Percentiles rank a stretch among this genome's conserved stretches.
Conservation (phyloP, 2,329 filamentous ascomycete genomes). For the Cercospora brassicicola region DNA sequence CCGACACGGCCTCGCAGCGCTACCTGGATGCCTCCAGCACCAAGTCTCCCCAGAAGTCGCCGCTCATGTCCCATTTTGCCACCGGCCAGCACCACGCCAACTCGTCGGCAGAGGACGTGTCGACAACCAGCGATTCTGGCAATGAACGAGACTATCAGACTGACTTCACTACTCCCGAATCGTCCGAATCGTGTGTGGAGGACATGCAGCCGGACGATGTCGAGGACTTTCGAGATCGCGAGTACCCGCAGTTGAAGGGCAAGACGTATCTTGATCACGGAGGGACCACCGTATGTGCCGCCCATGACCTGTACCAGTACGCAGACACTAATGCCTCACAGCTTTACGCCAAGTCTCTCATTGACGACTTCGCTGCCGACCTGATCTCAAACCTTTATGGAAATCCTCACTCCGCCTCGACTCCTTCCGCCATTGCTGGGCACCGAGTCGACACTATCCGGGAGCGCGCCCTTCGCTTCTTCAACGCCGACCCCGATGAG, state of each 20-base stretch:
- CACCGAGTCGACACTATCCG: constrained; percentile 59
- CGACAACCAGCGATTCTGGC: constrained; percentile 38
- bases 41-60: constrained; percentile 19
- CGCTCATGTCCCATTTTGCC: constrained; percentile 25
- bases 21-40: constrained; percentile 20
- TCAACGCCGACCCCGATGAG: constrained; percentile 59
- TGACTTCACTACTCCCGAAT: constrained; percentile 40
- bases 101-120: constrained; percentile 37
- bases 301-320: neutral
- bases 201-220: constrained; percentile 41
- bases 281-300: constrained; percentile 43
- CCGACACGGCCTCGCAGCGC: constrained; percentile 18
- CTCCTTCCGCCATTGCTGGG: constrained; percentile 59
- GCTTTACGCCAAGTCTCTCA: constrained; percentile 60
- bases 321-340: constrained; percentile 25
- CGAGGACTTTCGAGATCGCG: constrained; percentile 42
- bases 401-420: constrained; percentile 66
- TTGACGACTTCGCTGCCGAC: constrained; percentile 57
- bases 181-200: constrained; percentile 34
- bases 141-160: constrained; percentile 39
- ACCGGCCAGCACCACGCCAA: constrained; percentile 21
- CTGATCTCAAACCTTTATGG: constrained; percentile 62
- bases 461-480: constrained; percentile 56
- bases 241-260: constrained; percentile 48
- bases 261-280: constrained; percentile 46